Conservation (phyloP, 805 yeast genomes). For the Cyberlindnera veronae region DNA sequence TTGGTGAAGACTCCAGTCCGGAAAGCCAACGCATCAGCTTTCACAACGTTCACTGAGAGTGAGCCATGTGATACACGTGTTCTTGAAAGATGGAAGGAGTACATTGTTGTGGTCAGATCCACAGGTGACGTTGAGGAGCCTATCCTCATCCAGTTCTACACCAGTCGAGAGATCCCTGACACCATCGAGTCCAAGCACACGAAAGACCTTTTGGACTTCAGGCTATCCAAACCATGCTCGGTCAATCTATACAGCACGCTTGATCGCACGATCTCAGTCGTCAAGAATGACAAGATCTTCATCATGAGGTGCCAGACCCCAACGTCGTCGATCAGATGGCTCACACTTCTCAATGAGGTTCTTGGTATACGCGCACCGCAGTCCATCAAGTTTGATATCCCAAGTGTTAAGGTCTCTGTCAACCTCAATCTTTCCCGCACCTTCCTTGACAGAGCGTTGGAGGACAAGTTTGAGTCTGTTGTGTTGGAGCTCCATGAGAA, state of each 20-base stretch:
- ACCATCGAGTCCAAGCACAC: conserved; percentile 13
- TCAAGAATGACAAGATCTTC: conserved; percentile 38
- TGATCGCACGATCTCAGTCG: conserved; percentile 67
- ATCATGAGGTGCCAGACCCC: conserved; percentile 54
- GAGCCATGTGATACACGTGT: conserved; percentile 54
- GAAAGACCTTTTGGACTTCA: conserved; percentile 29
- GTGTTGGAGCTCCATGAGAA: conserved; percentile 5
- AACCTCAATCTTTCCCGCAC: conserved; percentile 23
- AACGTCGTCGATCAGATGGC: conserved; percentile 59
- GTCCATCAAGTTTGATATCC: conserved; percentile 44
- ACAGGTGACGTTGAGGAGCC: conserved; percentile 52
- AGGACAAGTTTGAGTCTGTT: neutral
- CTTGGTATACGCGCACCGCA: conserved; percentile 43
- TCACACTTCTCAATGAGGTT: conserved; percentile 48
- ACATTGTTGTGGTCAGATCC: conserved; percentile 65
- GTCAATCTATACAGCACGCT: conserved; percentile 59
- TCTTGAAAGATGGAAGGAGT: conserved; percentile 77
- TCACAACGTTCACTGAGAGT: conserved; percentile 42
- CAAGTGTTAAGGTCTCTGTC: conserved; percentile 31
- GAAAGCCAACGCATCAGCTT: conserved; percentile 23
- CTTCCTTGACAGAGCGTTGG: conserved; percentile 8
- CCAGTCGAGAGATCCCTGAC: conserved; percentile 35
- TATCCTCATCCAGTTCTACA: conserved; percentile 60
- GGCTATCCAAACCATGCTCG: conserved; percentile 28
- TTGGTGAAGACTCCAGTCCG: conserved; percentile 40